Evolutionary conservation across 2,329 filamentous ascomycete genomes (phyloP), one percentile per base, ranked within the genome.

Genomic region (Anthostomella pinea): DNA sequence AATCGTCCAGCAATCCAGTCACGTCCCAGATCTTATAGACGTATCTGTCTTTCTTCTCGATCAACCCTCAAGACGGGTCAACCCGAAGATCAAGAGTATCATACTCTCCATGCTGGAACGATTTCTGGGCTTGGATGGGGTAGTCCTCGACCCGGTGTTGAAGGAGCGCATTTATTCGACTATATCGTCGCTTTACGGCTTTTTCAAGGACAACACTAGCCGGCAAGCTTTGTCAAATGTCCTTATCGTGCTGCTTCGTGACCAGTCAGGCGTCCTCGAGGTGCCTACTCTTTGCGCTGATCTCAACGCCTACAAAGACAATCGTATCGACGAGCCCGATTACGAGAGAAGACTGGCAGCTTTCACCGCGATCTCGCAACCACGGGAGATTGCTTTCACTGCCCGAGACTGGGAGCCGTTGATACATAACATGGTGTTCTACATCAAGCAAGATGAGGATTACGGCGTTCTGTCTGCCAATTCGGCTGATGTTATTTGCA

Each of bases 381-480:
- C 77, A 3, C 67, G 75, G n/a, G 79, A 78, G 23, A 58, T 58
- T 1, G 64, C 69, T 0, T 79, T 90, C 43, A 82, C 77, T 1
- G 65, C 81, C 1, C 75, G 76, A 39, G 86, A 95, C 61, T 98
- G 93, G 91, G 75, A 83, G 34, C 90, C 93, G 5, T 64, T 98
- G 14, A 66, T 97, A 8, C 85, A 90, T 65, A 98, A 97, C 56
- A 77, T 95, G 68, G 72, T 95, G 2, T 97, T 83, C 63, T 93
- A 85, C 56, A 83, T 96, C 47, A 83, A 81, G 48, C 80, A 91
- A 46, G 83, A 88, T 37, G 88, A 95, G 45, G 93, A 98, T 59
- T 83, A 94, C 46, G 86, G 87, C 29, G 86, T 96, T 31, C 69
- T 95, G 10, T 73, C 79, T 0, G 73, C 76, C 2, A 96, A 91